Conservation (phyloP, 176 grass and related monocot genomes). For the Rhynchospora tenuis region DNA sequence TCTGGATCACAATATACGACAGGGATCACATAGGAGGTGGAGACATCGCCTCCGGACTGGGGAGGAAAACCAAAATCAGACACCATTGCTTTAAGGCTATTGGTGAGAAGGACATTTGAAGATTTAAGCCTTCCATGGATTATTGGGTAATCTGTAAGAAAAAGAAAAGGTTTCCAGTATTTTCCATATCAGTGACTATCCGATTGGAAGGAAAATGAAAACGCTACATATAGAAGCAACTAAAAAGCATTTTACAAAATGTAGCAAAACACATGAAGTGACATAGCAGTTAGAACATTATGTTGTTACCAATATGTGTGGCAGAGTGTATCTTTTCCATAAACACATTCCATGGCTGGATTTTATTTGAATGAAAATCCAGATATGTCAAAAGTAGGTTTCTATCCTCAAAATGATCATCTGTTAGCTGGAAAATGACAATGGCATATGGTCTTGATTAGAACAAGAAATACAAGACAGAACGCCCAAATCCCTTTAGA, state of each 20-base stretch:
- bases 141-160: conserved; percentile 49
- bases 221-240: background rate
- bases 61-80: conserved; percentile 83
- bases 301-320: background rate
- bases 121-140: conserved; percentile 45
- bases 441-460: too few relatives aligned
- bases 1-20: conserved; percentile 90
- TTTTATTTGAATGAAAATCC: too few relatives aligned
- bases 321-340: background rate
- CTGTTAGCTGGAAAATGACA: too few relatives aligned
- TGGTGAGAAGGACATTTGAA: conserved; percentile 55
- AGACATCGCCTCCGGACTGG: conserved; percentile 36
- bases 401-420: too few relatives aligned
- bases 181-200: background rate
- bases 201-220: background rate
- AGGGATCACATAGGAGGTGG: conserved; percentile 65
- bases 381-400: too few relatives aligned
- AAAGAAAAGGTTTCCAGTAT: background rate
- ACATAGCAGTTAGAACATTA: background rate
- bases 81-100: conserved; percentile 67
- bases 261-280: background rate
- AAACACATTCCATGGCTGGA: background rate
- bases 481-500: background rate
- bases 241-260: background rate
- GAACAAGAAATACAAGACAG: background rate